phyloP scores from a whole-genome alignment of 2,329 filamentous ascomycete species.

The Aspergillus transmontanensis region DNA sequence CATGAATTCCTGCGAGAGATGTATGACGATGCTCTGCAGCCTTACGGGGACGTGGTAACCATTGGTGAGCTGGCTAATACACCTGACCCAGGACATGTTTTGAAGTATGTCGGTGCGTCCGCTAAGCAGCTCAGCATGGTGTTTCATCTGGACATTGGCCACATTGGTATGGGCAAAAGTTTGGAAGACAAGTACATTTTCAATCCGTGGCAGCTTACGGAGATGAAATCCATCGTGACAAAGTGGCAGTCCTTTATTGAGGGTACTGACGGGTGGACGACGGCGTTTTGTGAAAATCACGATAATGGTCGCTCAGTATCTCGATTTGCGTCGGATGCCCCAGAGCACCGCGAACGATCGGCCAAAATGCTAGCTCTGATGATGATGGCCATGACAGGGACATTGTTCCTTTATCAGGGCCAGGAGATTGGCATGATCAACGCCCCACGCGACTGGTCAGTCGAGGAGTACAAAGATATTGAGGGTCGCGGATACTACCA shows the following conservation, averaged over 20 bases:
- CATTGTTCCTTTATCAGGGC: conserved; percentile 62
- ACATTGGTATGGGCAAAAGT: conserved; percentile 54
- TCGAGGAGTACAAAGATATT: conserved; percentile 46
- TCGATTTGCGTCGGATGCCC: conserved; percentile 54
- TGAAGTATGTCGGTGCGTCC: conserved; percentile 61
- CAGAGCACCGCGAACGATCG: conserved; percentile 47
- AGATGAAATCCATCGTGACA: conserved; percentile 53
- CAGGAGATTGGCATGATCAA: conserved; percentile 65
- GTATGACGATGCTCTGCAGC: conserved; percentile 60
- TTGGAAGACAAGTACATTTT: conserved; percentile 50
- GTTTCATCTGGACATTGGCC: conserved; percentile 54
- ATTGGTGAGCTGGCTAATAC: conserved; percentile 71
- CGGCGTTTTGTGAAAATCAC: conserved; percentile 66
- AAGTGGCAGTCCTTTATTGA: conserved; percentile 56
- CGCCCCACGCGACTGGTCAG: conserved; percentile 52
- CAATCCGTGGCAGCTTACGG: conserved; percentile 48
- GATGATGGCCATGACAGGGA: conserved; percentile 53
- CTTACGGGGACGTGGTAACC: conserved; percentile 61
- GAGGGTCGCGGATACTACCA: conserved; percentile 55
- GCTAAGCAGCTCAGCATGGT: conserved; percentile 69
- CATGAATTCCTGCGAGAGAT: conserved; percentile 72
- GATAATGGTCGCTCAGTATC: conserved; percentile 62
- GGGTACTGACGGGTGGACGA: conserved; percentile 57
- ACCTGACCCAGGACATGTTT: conserved; percentile 59
- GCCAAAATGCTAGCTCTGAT: conserved; percentile 59